Evolutionary conservation across 352 stramenopile genomes (phyloP).

Genomic region (Phytophthora palmivora): DNA sequence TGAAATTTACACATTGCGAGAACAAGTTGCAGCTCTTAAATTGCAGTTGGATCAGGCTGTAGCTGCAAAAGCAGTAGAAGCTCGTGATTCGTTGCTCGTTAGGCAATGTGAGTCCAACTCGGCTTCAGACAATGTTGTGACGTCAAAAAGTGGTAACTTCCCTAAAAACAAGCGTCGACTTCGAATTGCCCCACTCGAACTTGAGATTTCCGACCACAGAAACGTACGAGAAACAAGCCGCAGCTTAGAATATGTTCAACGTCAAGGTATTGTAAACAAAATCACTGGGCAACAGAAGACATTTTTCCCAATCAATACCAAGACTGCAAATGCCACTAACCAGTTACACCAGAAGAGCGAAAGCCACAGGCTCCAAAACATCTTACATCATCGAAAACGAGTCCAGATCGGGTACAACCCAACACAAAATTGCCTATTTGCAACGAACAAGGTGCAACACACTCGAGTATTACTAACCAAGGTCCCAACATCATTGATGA

Average conservation of each 20-base stretch:
- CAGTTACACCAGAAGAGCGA: background rate
- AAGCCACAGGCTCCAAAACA: background rate
- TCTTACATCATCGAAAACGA: background rate
- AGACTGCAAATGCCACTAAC: background rate
- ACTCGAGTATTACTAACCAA: background rate
- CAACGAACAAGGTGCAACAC: background rate
- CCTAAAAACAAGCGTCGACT: background rate
- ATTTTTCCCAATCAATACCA: background rate
- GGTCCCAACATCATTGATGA: background rate
- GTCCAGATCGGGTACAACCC: background rate
- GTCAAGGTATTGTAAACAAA: constrained; percentile 6
- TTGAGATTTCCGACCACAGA: constrained; percentile 12
- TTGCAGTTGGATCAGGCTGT: constrained; percentile 39
- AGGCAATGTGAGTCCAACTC: background rate
- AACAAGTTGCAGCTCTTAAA: constrained; percentile 52
- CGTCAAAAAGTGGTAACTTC: background rate
- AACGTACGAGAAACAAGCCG: background rate
- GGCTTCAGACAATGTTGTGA: background rate
- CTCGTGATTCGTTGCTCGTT: background rate
- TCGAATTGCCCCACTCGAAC: constrained; percentile 14
- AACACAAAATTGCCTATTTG: background rate
- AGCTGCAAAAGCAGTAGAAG: constrained; percentile 8
- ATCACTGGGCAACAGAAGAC: constrained; percentile 1
- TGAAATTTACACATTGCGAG: constrained; percentile 52
- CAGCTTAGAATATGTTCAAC: constrained; percentile 5